A percentile compares a stretch with the other conserved stretches of the same genome.
Conservation (phyloP, 495 filamentous ascomycete species). For the Darksidea phi region DNA sequence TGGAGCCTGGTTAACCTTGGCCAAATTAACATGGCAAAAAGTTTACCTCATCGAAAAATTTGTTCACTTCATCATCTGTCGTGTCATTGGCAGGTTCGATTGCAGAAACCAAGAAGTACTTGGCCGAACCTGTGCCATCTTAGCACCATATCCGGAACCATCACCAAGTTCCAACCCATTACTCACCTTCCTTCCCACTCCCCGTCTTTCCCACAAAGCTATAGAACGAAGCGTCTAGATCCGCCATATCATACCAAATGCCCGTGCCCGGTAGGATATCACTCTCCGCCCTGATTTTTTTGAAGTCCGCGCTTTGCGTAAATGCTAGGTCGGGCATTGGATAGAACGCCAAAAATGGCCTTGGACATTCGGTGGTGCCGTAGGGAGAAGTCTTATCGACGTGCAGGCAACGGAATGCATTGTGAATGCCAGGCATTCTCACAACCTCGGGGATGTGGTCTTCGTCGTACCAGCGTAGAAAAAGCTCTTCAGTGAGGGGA, state of each 20-base stretch:
- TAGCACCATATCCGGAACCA: background rate
- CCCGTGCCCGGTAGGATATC: constrained; percentile 33
- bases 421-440: constrained; percentile 35
- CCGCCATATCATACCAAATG: constrained; percentile 34
- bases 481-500: constrained; percentile 24
- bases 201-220: constrained; percentile 28
- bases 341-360: constrained; percentile 38
- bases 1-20: background rate
- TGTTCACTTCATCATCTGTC: constrained; percentile 29
- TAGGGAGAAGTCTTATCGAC: constrained; percentile 19
- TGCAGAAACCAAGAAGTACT: constrained; percentile 20
- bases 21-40: no score
- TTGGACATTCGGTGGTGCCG: constrained; percentile 6
- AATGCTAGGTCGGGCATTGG: constrained; percentile 38
- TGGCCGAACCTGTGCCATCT: constrained; percentile 14
- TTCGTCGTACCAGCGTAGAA: constrained; percentile 39
- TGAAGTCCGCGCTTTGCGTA: constrained; percentile 37
- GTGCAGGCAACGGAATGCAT: constrained; percentile 35
- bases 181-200: constrained; percentile 24
- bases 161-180: background rate
- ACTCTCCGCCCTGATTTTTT: constrained; percentile 37
- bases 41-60: constrained; percentile 31
- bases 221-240: constrained; percentile 36
- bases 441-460: constrained; percentile 42
- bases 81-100: constrained; percentile 29